Evolutionary conservation across 768 basidiomycete genomes (phyloP).

Genomic region (Podaxis sp.): DNA sequence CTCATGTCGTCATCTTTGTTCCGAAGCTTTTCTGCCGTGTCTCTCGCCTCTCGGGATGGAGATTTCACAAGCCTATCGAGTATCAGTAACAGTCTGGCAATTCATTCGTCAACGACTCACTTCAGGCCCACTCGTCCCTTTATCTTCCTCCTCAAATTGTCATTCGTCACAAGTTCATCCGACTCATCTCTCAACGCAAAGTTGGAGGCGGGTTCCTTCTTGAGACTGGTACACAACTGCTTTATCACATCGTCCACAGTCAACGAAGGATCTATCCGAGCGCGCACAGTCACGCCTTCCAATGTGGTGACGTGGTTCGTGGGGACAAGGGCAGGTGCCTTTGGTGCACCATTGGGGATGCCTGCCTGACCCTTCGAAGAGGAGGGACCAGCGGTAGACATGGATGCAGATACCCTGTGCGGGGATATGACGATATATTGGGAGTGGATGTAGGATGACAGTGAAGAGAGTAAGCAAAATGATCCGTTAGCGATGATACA

Average conservation of each 20-base stretch:
- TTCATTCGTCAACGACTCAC: slow-evolving; percentile 36
- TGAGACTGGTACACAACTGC: slow-evolving; percentile 77
- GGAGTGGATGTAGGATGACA: slow-evolving; percentile 7
- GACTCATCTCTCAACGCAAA: slow-evolving; percentile 80
- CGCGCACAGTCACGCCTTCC: slow-evolving; percentile 71
- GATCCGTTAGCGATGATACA: not conserved
- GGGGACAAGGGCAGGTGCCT: slow-evolving; percentile 57
- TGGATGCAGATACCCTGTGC: slow-evolving; percentile 14
- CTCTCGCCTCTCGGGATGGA: slow-evolving; percentile 73
- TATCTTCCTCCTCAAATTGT: slow-evolving; percentile 81
- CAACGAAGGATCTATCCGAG: slow-evolving; percentile 80
- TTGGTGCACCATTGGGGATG: slow-evolving; percentile 31
- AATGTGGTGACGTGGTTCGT: slow-evolving; percentile 82
- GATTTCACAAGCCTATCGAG: slow-evolving; percentile 67
- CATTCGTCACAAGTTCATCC: slow-evolving; percentile 82
- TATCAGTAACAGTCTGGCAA: not conserved
- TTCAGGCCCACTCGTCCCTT: slow-evolving; percentile 73
- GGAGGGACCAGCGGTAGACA: slow-evolving; percentile 25
- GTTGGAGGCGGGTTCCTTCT: slow-evolving; percentile 64
- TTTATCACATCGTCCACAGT: slow-evolving; percentile 82
- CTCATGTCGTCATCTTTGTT: slow-evolving; percentile 57
- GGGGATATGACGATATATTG: slow-evolving; percentile 10
- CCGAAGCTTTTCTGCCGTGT: slow-evolving; percentile 66
- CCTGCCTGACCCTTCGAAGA: slow-evolving; percentile 28
- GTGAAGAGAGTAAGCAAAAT: slow-evolving; percentile 1